Evolutionary conservation across 169 alveolate species (phyloP), one percentile per base, ranked within the genome.

Genomic region (Eimeria maxima): DNA sequence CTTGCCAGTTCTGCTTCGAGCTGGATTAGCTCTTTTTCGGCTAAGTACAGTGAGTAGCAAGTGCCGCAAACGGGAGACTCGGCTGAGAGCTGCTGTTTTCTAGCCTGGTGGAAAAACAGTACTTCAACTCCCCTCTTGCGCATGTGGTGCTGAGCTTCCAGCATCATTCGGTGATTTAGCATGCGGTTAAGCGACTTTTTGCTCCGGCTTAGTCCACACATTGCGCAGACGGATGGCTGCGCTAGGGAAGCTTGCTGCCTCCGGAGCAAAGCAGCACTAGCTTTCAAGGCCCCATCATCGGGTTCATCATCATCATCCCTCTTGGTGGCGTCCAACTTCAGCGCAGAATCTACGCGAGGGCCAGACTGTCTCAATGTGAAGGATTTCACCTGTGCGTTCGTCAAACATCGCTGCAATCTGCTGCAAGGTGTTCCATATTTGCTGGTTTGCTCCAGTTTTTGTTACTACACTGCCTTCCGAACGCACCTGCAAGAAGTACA

Each of bases 131-230:
- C 96, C 50, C 96, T 63, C 71, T 94, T 94, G 78, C 96, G 81
- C 96, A 94, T 94, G 73, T 94, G 96, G n/a, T 94, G 96, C 78
- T 84, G 96, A 38, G 95, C 92, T 67, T 94, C 96, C 71, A 94
- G 95, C 96, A 94, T 94, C 96, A 94, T 94, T n/a, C 96, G 89
- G 78, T 65, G 90, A 29, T 94, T 94, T 84, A 94, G 27, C 60
- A 50, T 57, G 65, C 92, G 92, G 74, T 22, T 71, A 29, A 94
- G 90, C 22, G 84, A 71, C 29, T 86, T 78, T 84, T 94, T 94
- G 90, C 86, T 69, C 80, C 86, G 94, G 60, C 45, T 69, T 27
- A 94, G 53, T 53, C 96, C 96, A 42, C 96, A 94, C 96, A 86
- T 84, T 22, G 92, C 87, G 74, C 96, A 94, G 8, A 94, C 65